Evolutionary conservation across 2,329 filamentous ascomycete genomes (phyloP), one percentile per base, ranked within the genome.

Genomic region (Penicillium sp.): DNA sequence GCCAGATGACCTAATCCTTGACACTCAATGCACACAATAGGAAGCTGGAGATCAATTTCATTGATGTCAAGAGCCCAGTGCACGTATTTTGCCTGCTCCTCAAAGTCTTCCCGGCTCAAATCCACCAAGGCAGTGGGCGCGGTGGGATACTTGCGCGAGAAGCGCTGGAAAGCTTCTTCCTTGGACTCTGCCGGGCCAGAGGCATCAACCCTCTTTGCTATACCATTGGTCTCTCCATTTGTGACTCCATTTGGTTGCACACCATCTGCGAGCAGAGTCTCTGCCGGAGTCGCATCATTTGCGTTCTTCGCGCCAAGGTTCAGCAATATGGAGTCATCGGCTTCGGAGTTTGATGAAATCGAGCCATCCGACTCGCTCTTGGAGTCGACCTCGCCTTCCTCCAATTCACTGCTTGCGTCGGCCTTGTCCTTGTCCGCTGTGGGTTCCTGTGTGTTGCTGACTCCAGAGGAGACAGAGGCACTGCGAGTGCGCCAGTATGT

Each of bases 11-110:
- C 76, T 53, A 71, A 64, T 23, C 65, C 59, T 49, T 75, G 64
- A 56, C 75, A 78, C 48, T 73, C 68, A 16, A 69, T 69, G 53
- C 77, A 79, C 21, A 69, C 63, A 23, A 76, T 64, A 6, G 75
- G 73, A 10, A 72, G 60, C 42, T 66, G 68, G 23, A 76, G 67
- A 57, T 77, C 71, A 42, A 76, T 64, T 21, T 71, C 64, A 45
- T 72, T 64, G 23, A 70, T 64, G 21, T 68, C 58, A 16, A 65
- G 63, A 53, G 74, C 67, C 55, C 71, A 77, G 45, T 73, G 74
- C 18, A 74, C 61, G 54, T 66, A 72, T 47, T 67, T 71, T 33
- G 72, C 63, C 55, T 76, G 72, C 2, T 62, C 55, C 51, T 76
- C 70, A 42, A 76, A 63, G 45, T 77, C 74, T 21, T 69, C 57